Conservation (phyloP, 2,329 filamentous ascomycete species). For the Phialocephala subalpina region DNA sequence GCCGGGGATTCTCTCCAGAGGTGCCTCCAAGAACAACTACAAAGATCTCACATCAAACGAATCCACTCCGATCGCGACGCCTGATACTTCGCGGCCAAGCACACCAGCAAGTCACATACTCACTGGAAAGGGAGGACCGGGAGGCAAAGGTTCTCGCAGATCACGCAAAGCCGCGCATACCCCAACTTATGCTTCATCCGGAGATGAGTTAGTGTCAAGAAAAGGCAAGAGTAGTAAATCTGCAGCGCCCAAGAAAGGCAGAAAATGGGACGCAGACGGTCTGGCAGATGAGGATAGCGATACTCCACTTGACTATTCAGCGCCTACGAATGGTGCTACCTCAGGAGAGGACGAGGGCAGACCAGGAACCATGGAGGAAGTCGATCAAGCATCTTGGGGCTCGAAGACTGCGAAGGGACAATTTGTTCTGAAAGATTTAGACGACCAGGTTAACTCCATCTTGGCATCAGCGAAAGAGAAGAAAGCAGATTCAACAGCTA, state of each 20-base stretch:
- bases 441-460: slow-evolving; percentile 92
- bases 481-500: slow-evolving; percentile 52
- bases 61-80: slow-evolving; percentile 73
- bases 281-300: slow-evolving; percentile 81
- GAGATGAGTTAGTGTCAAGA: slow-evolving; percentile 75
- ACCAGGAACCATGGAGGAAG: slow-evolving; percentile 71
- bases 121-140: slow-evolving; percentile 77
- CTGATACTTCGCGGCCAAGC: slow-evolving; percentile 79
- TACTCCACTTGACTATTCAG: slow-evolving; percentile 90
- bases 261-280: slow-evolving; percentile 93
- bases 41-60: slow-evolving; percentile 53
- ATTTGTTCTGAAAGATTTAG: slow-evolving; percentile 92
- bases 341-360: slow-evolving; percentile 61
- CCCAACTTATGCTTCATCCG: slow-evolving; percentile 74
- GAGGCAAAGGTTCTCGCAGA: slow-evolving; percentile 80
- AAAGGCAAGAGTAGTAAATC: slow-evolving; percentile 62
- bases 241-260: slow-evolving; percentile 78
- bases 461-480: slow-evolving; percentile 80
- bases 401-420: slow-evolving; percentile 86
- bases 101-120: slow-evolving; percentile 77
- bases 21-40: slow-evolving; percentile 40
- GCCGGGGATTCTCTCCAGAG: slow-evolving; percentile 42
- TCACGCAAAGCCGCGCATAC: slow-evolving; percentile 74
- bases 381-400: slow-evolving; percentile 85
- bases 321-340: slow-evolving; percentile 57